phyloP scores from a whole-genome alignment of 495 filamentous ascomycete genomes.

The Paragyromitra xinjiangensis region DNA sequence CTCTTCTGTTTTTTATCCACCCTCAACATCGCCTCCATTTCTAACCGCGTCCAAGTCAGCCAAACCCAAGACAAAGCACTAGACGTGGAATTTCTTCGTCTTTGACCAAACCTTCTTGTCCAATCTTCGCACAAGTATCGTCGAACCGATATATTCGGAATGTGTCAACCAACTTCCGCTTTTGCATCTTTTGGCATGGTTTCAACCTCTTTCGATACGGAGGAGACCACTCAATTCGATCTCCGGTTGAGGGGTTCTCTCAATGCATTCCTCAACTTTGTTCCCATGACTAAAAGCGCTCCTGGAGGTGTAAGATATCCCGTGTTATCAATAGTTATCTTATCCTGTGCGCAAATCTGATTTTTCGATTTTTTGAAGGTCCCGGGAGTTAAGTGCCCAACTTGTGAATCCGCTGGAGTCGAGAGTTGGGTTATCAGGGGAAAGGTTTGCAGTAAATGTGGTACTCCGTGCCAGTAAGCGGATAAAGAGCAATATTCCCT shows the following conservation, averaged over 20 bases:
- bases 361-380: conserved; percentile 39
- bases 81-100: background rate
- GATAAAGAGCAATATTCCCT: conserved; percentile 1
- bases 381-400: conserved; percentile 51
- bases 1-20: background rate
- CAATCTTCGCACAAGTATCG: background rate
- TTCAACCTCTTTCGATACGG: background rate
- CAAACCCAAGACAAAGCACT: conserved; percentile 9
- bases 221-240: conserved; percentile 6
- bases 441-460: conserved; percentile 53
- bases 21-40: conserved; percentile 7
- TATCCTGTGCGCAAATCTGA: conserved; percentile 7
- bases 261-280: conserved; percentile 24
- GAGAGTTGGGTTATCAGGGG: conserved; percentile 56
- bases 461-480: conserved; percentile 46
- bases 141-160: conserved; percentile 6
- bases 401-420: conserved; percentile 45
- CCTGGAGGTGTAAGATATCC: conserved; percentile 36
- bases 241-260: background rate
- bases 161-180: conserved; percentile 33
- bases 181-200: background rate
- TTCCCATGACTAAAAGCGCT: conserved; percentile 16
- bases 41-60: background rate
- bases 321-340: background rate
- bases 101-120: conserved; percentile 6